phyloP scores from a whole-genome alignment of 768 basidiomycete genomes.

The Gloeophyllum trabeum region DNA sequence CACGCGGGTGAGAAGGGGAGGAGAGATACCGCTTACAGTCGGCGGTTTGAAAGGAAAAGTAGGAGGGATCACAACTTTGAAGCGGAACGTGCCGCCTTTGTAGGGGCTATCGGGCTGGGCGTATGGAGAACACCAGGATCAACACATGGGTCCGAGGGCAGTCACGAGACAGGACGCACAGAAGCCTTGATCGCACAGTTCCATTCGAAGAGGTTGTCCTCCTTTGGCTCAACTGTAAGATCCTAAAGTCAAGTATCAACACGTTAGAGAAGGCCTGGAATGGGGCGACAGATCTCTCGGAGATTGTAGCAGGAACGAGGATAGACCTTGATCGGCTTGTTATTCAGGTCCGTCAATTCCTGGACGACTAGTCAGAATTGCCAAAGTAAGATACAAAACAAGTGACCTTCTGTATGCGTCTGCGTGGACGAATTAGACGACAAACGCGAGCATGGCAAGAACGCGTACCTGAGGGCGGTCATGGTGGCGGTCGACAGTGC shows the following conservation, averaged over 20 bases:
- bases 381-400: slow-evolving; percentile 1
- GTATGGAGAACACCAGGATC: not conserved
- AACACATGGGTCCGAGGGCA: slow-evolving; percentile 4
- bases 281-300: slow-evolving; percentile 6
- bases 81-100: slow-evolving; percentile 71
- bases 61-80: slow-evolving; percentile 60
- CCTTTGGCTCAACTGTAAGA: slow-evolving; percentile 46
- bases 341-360: slow-evolving; percentile 57
- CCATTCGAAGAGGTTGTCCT: slow-evolving; percentile 71
- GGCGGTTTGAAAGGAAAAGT: slow-evolving; percentile 87
- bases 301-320: slow-evolving; percentile 5
- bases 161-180: slow-evolving; percentile 28
- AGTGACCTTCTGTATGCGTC: slow-evolving; percentile 66
- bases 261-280: too few relatives aligned
- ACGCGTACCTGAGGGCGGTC: slow-evolving; percentile 27
- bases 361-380: slow-evolving; percentile 17
- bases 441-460: not conserved
- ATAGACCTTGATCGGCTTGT: slow-evolving; percentile 54
- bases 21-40: slow-evolving; percentile 29
- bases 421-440: slow-evolving; percentile 20
- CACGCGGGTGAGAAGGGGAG: slow-evolving; percentile 5
- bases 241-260: slow-evolving; percentile 30
- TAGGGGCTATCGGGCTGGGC: slow-evolving; percentile 68
- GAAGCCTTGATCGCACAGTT: slow-evolving; percentile 66
- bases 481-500: slow-evolving; percentile 10